Percentiles rank a stretch among this genome's conserved stretches.
Evolutionary conservation across 2,329 filamentous ascomycete species (phyloP).

Genomic region (Stagonosporopsis chrysanthemi): DNA sequence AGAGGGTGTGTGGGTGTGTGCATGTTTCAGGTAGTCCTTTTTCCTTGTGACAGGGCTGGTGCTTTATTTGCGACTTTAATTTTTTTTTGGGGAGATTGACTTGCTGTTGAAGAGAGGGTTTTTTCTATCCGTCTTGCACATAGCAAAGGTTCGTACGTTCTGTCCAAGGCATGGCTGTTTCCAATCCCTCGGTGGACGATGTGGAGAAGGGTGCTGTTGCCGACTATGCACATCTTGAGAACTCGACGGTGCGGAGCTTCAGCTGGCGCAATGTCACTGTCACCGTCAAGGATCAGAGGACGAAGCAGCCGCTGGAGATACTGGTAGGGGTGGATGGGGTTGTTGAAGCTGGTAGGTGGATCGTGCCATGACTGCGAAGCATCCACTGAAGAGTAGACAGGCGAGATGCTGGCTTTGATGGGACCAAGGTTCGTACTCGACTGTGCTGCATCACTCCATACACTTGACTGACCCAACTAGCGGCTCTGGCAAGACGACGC

Average conservation of each 20-base stretch:
- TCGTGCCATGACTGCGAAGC: neutral
- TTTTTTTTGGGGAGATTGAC: too few relatives aligned
- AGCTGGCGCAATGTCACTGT: conserved; percentile 73
- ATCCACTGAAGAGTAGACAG: conserved; percentile 51
- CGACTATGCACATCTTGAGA: conserved; percentile 64
- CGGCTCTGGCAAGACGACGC: conserved; percentile 79
- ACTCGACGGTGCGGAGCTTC: conserved; percentile 69
- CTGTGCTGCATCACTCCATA: neutral
- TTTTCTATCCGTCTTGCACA: too few relatives aligned
- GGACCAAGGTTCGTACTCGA: conserved; percentile 64
- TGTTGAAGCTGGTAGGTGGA: conserved; percentile 64
- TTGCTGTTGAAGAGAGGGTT: too few relatives aligned
- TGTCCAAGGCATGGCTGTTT: neutral
- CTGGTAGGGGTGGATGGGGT: conserved; percentile 69
- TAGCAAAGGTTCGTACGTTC: too few relatives aligned
- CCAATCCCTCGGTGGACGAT: conserved; percentile 37
- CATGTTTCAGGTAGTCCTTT: conserved; percentile 5
- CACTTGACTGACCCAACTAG: conserved; percentile 23
- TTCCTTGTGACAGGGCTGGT: too few relatives aligned
- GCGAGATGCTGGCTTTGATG: conserved; percentile 81
- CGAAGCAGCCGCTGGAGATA: conserved; percentile 69
- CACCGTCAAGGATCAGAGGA: conserved; percentile 74
- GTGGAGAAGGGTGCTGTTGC: conserved; percentile 55
- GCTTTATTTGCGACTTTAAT: too few relatives aligned
- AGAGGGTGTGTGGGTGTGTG: neutral